Percentiles rank a stretch among this genome's conserved stretches.
phyloP scores from a whole-genome alignment of 108 stramenopile genomes.

The Skeletonema costatum region DNA sequence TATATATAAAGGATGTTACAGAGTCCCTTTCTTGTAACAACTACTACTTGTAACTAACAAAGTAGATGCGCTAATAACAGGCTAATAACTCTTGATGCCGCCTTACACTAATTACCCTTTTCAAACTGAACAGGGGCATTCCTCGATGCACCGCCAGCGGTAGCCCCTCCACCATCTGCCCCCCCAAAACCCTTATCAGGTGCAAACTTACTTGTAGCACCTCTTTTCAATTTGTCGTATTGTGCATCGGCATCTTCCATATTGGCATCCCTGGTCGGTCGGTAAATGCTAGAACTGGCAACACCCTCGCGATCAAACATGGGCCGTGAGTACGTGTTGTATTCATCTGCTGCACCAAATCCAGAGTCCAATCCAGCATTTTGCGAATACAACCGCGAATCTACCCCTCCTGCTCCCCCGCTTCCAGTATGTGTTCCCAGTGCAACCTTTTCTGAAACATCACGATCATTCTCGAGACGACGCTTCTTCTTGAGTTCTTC shows the following conservation, averaged over 20 bases:
- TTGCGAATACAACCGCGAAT: conserved; percentile 96
- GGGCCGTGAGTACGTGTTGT: conserved; percentile 94
- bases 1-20: too few relatives aligned
- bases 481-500: conserved; percentile 78
- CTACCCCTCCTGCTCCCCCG: conserved; percentile 82
- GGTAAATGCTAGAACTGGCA: conserved; percentile 87
- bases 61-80: too few relatives aligned
- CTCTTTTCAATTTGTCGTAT: conserved; percentile 72
- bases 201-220: conserved; percentile 83
- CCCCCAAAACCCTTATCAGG: conserved; percentile 87
- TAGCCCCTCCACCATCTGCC: conserved; percentile 69
- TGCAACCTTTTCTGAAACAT: conserved; percentile 98
- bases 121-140: conserved; percentile 91
- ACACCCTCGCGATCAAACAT: conserved; percentile 91
- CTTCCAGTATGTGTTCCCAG: conserved; percentile 95
- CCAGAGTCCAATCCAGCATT: conserved; percentile 93
- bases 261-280: conserved; percentile 84
- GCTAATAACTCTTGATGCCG: background rate
- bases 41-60: too few relatives aligned
- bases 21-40: too few relatives aligned
- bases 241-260: conserved; percentile 83
- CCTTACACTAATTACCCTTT: conserved; percentile 49
- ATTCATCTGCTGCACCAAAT: conserved; percentile 98
- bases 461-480: conserved; percentile 91
- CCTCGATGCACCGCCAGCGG: conserved; percentile 60